Percentiles rank a stretch among this genome's conserved stretches.
These are phyloP conservation scores for Boletus rubropictus DNA, from an alignment of 768 basidiomycete genomes.

Conservation along the genomic window DNA sequence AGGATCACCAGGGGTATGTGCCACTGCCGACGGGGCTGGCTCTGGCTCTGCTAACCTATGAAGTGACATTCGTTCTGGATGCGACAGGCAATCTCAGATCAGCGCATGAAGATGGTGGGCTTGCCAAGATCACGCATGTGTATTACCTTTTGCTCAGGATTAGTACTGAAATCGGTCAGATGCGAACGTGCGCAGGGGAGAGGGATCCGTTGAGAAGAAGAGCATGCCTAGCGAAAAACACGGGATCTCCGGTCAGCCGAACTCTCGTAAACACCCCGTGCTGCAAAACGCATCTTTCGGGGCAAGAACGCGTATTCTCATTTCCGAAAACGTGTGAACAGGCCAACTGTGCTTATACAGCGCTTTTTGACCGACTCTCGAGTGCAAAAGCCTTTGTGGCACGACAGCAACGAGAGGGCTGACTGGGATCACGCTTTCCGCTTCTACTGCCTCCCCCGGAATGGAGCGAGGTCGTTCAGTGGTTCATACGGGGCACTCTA, in stretches of 20 bases:
- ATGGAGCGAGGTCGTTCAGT: constrained; percentile 8
- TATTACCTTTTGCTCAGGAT: no score
- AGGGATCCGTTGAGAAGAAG: constrained; percentile 5
- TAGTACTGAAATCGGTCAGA: background rate
- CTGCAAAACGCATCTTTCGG: constrained; percentile 3
- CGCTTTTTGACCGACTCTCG: constrained; percentile 12
- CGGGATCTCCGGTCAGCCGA: constrained; percentile 7
- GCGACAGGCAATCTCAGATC: constrained; percentile 19
- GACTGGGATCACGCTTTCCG: constrained; percentile 5
- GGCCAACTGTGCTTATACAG: constrained; percentile 1
- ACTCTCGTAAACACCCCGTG: constrained; percentile 11
- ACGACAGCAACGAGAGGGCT: constrained; percentile 4
- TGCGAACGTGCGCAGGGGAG: background rate
- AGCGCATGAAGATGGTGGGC: background rate
- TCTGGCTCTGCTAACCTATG: constrained; percentile 4
- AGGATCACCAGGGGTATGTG: constrained; percentile 17
- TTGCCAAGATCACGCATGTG: background rate
- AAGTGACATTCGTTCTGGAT: background rate
- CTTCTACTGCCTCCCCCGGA: constrained; percentile 6
- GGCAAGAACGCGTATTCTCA: constrained; percentile 7
- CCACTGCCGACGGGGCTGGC: constrained; percentile 11
- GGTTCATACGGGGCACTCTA: constrained; percentile 14
- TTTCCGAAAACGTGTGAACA: constrained; percentile 13
- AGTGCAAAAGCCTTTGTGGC: constrained; percentile 6
- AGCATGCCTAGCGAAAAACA: background rate